Evolutionary conservation across 805 yeast genomes (phyloP), one percentile per base, ranked within the genome.

Genomic region (Komagataella populi): DNA sequence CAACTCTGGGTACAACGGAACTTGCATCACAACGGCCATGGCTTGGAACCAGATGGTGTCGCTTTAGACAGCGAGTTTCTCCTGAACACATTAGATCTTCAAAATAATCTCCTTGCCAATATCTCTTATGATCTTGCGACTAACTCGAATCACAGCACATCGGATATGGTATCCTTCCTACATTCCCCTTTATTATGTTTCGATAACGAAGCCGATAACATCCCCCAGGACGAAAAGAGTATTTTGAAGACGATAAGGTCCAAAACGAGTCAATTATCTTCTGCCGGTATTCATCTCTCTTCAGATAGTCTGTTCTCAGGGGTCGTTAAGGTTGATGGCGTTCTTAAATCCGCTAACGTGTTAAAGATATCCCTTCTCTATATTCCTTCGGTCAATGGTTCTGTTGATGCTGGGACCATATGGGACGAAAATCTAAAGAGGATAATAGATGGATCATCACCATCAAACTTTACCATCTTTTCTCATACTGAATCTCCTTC

Each of bases 171-270:
- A 16, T 60, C 53, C 2, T 55, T 54, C 48, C 20, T 73, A 6
- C 68, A 67, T 52, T 67, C 79, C 0, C 76, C 79, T 0, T 60
- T 76, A 3, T 63, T 63, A 12, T 65, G 64, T 50, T 77, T 81
- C 81, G 59, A 66, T 44, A 67, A 69, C 55, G 57, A 69, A 50
- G 43, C 55, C 1, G 54, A 55, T 1, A 5, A 22, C 3, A 56
- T 75, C 30, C 20, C 46, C 3, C 50, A 54, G 3, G 80, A 74
- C 58, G 52, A 54, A 24, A 61, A 64, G 12, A 61, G 69, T 2
- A 30, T 30, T 30, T 50, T 74, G 23, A 67, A 58, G 54, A 73
- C 80, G 0, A 60, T 77, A 7, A 72, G 72, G 55, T 55, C 57
- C 7, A 61, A 60, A 8, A 51, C 58, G 23, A 49, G 53, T 20